Base-by-base conservation (phyloP, 345 rosid genomes). In the Euphorbia lathyris region DNA sequence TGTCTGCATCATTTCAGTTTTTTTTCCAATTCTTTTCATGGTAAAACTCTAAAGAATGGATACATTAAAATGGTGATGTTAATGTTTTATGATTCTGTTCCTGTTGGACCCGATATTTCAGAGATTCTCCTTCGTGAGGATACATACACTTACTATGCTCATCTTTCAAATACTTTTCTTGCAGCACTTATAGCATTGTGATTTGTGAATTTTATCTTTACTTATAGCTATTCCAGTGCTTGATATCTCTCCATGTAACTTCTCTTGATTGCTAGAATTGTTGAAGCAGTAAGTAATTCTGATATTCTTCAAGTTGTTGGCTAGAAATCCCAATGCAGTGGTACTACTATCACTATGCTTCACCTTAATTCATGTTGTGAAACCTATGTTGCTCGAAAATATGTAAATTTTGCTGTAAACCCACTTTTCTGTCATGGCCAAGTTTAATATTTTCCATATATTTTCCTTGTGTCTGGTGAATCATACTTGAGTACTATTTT, bases 11-110 rank as follows among this genome's bases (percentile, higher is more conserved):
- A 45, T 29, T 50, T 26, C 3, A 73, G n/a, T n/a, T n/a, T n/a
- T 20, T 26, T n/a, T 59, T 22, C 48, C 23, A 26, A 58, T 23
- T 20, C 7, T 9, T 56, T 30, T 59, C 9, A 9, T 45, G 0
- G 47, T 20, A 12, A 19, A 16, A 51, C 34, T 14, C 10, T 25
- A 9, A 27, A 42, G 45, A 26, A 22, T 36, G 29, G 63, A n/a
- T n/a, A n/a, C n/a, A n/a, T n/a, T n/a, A n/a, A n/a, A n/a, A 6
- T 27, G n/a, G 0, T 22, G 43, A 63, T 72, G 43, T 45, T 68
- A 26, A 3, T 65, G 26, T 58, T 40, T 14, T 58, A 17, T 65
- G 50, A 58, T 23, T 62, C 68, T n/a, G 25, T 42, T 67, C 23
- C 23, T 53, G 22, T 30, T 56, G 51, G 5, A 23, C 19, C n/a